Evolutionary conservation across 2,329 filamentous ascomycete species (phyloP), one percentile per base, ranked within the genome.

Genomic region (Colletotrichum lindemuthianum): DNA sequence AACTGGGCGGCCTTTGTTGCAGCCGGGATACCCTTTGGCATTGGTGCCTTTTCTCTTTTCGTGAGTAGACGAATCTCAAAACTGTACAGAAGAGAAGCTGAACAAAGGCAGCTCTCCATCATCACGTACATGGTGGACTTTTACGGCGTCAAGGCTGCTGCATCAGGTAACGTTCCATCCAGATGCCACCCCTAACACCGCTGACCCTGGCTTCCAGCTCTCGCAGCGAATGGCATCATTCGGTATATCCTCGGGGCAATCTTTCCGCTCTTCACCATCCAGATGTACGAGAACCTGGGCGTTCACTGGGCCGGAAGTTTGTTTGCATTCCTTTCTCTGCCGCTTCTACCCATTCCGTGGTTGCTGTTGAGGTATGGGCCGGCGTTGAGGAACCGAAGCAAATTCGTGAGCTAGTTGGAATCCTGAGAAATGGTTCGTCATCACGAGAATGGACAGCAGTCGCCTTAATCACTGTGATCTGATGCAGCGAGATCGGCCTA

Each of bases 181-280:
- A 24, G 24, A 24, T 24, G 2, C 7, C 3, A 12, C 0, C 6
- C 8, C 2, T 4, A 24, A 12, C 3, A 9, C 24, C n/a, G 12
- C 24, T 6, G 2, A 6, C 12, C 6, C 1, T 1, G 37, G 15
- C 33, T 51, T 8, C 7, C 11, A 50, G 70, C 70, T 0, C 59
- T 71, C 8, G 81, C 80, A 1, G 81, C 82, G 0, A 83, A 83
- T 56, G 76, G 78, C 0, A 71, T 83, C 4, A 61, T 78, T n/a
- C 73, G 80, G 44, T 83, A 81, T 47, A 69, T 69, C 0, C 70
- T 82, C 9, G 78, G 76, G 2, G 76, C 76, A 0, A 76, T 70
- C 0, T 83, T 84, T 50, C 81, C 81, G 2, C 69, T 83, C 0
- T 83, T 83, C 64, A 77, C 78, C 0, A 70, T 80, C 5, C 74